Evolutionary conservation across 192 early-diverging fungal genomes (phyloP).

Genomic region (Coemansia sp.): DNA sequence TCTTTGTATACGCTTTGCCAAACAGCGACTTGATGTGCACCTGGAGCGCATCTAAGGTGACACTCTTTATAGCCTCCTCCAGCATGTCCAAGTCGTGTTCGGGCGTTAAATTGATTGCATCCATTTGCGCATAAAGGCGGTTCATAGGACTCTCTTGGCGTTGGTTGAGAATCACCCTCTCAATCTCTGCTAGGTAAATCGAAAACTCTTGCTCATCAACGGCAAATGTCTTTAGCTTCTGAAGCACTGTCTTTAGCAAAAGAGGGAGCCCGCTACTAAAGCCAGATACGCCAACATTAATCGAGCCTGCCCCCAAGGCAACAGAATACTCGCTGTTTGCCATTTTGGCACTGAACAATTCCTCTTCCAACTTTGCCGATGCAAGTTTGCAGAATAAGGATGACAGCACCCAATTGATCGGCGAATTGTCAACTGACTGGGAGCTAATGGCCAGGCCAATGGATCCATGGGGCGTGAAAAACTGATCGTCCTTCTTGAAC

Average conservation of each 20-base stretch:
- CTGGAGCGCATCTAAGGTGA: slow-evolving; percentile 68
- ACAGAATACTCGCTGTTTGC: slow-evolving; percentile 74
- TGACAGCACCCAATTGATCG: not conserved
- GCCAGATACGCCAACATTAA: slow-evolving; percentile 67
- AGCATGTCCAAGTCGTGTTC: slow-evolving; percentile 67
- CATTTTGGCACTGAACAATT: slow-evolving; percentile 76
- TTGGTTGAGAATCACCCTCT: not conserved
- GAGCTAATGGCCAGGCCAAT: slow-evolving; percentile 60
- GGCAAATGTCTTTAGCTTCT: slow-evolving; percentile 62
- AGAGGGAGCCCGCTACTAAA: slow-evolving; percentile 82
- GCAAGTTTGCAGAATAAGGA: slow-evolving; percentile 2
- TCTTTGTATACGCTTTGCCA: slow-evolving; percentile 68
- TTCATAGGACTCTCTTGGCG: not conserved
- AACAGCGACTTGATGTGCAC: slow-evolving; percentile 71
- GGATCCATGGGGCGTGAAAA: slow-evolving; percentile 81
- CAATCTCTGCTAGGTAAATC: slow-evolving; percentile 7
- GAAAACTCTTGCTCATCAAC: slow-evolving; percentile 68
- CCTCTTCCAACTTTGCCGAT: slow-evolving; percentile 62
- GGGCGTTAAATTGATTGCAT: not conserved
- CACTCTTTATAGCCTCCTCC: slow-evolving; percentile 66
- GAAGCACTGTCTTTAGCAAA: slow-evolving; percentile 66
- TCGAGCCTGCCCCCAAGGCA: slow-evolving; percentile 60
- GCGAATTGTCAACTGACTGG: not conserved
- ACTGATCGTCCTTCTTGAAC: slow-evolving; percentile 92
- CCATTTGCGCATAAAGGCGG: not conserved